Evolutionary conservation across 2,329 filamentous ascomycete species (phyloP), one percentile per base, ranked within the genome.

Genomic region (Cadophora sp.): DNA sequence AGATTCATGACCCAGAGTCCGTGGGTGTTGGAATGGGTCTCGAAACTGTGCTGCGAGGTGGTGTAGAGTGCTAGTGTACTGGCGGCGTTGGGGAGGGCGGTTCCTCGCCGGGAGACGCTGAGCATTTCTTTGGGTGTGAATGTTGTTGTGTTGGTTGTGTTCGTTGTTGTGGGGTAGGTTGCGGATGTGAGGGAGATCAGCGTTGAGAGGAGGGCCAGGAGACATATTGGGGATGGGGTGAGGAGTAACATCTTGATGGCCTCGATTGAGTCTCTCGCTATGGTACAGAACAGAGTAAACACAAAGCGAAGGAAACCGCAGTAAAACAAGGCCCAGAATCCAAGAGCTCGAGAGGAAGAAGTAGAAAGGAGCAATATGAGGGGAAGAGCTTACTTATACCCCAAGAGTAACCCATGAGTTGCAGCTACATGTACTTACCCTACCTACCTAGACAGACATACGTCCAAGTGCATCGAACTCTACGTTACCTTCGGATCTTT

Each of bases 21-120:
- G 71, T 83, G 84, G 6, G 83, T 86, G 74, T 88, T 89, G 60
- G 83, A 82, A 76, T 96, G 92, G 0, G 86, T 66, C 0, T 90
- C 83, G 78, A 96, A 97, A 8, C 88, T 94, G 78, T 96, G 96
- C 1, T 89, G 87, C 0, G 90, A 91, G n/a, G 88, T 85, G 53
- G 87, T 88, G 74, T 90, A 93, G 20, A 94, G 79, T 56, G 89
- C 82, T 68, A 86, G 82, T 62, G 85, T 86, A 48, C 89, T 90
- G 58, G 85, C 83, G n/a, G 83, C 77, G 76, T 93, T 94, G 18
- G 91, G 91, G 0, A 88, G 77, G 48, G 87, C 91, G 11, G 87
- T 78, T 7, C 89, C 90, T 61, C 92, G 88, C 67, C 92, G 87
- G 30, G 91, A 90, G 9, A 91, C 90, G 72, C 89, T 89, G 74